Conservation (phyloP, 306 rosid species). For the Cicer judaicum region DNA sequence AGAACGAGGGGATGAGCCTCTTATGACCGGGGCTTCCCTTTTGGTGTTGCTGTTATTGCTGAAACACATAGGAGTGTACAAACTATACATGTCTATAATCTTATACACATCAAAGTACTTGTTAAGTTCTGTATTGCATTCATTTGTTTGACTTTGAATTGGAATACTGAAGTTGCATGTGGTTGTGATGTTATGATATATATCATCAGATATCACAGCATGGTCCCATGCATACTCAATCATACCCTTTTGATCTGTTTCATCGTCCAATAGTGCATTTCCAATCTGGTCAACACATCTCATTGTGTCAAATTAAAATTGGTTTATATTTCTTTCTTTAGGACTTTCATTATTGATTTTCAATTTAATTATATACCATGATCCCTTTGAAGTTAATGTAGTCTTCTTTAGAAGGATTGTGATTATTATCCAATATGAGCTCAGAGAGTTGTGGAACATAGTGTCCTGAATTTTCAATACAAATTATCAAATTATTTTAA, state of each 20-base stretch:
- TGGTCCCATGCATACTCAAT: conserved; percentile 69
- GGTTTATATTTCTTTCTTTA: background rate
- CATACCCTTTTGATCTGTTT: conserved; percentile 63
- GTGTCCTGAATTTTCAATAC: conserved; percentile 63
- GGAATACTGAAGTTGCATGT: conserved; percentile 47
- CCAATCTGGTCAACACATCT: conserved; percentile 47
- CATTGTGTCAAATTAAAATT: conserved; percentile 1
- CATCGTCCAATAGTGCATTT: conserved; percentile 58
- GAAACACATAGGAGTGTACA: conserved; percentile 57
- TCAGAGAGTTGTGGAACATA: conserved; percentile 87
- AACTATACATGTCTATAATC: conserved; percentile 60
- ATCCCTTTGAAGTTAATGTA: conserved; percentile 71
- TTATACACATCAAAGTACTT: conserved; percentile 48
- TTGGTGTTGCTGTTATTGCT: conserved; percentile 30
- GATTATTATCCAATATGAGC: conserved; percentile 59
- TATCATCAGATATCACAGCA: conserved; percentile 57
- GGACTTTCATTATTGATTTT: background rate
- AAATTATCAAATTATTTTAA: background rate
- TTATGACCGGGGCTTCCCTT: conserved; percentile 14
- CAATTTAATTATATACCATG: conserved; percentile 51
- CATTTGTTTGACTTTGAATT: conserved; percentile 34
- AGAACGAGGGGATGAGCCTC: conserved; percentile 16
- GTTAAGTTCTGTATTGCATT: conserved; percentile 39
- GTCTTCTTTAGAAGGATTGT: conserved; percentile 39
- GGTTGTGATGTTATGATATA: conserved; percentile 49